phyloP scores from a whole-genome alignment of 805 yeast species.

The Saccharomyces eubayanus region DNA sequence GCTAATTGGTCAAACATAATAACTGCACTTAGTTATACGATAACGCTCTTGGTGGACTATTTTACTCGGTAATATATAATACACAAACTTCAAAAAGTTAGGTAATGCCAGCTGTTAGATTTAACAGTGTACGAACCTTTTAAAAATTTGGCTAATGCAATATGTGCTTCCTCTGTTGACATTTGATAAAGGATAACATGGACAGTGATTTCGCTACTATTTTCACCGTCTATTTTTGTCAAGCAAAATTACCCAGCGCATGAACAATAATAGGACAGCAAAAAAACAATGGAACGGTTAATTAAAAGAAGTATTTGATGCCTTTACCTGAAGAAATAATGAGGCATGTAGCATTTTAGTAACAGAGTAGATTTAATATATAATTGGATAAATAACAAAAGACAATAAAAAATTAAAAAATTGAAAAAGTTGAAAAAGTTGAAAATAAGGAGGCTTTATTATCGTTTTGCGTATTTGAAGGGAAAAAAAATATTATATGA shows the following conservation, averaged over 20 bases:
- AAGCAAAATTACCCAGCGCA: neutral
- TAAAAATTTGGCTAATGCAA: neutral
- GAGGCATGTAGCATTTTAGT: neutral
- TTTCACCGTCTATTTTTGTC: neutral
- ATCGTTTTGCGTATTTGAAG: neutral
- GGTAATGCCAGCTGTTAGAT: neutral
- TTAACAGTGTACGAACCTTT: neutral
- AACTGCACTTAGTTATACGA: neutral
- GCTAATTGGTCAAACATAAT: slow-evolving; percentile 29
- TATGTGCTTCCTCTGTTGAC: neutral
- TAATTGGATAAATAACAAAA: neutral
- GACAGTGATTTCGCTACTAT: neutral
- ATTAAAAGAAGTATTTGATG: neutral
- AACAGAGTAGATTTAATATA: neutral
- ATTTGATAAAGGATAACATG: neutral
- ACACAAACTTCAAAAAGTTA: neutral
- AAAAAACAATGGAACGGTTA: no score
- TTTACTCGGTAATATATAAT: neutral
- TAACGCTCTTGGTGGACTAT: no score
- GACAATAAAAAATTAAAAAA: neutral
- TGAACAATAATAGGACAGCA: neutral
- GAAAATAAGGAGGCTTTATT: neutral
- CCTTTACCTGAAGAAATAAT: neutral
- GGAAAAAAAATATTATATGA: neutral
- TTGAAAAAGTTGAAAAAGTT: neutral